Evolutionary conservation across 169 alveolate species (phyloP), one percentile per base, ranked within the genome.

Genomic region (Plasmodium knowlesi): DNA sequence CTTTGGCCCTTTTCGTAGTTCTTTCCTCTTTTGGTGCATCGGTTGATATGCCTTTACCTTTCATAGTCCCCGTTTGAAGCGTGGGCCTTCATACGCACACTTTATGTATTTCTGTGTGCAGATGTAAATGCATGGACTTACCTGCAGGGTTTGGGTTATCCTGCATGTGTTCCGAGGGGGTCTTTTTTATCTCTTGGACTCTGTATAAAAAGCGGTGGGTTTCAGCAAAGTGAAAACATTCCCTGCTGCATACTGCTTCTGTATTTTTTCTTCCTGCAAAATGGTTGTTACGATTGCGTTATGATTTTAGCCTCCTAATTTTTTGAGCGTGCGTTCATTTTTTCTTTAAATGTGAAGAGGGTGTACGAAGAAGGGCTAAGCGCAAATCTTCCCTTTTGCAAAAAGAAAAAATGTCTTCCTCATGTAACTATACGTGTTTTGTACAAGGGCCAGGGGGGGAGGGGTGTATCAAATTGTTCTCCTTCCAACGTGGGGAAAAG

Each of bases 41-140:
- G 34, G 82, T 89, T 4, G 71, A n/a, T 39, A 39, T 79, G 9
- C 53, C 54, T 22, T 79, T 79, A 34, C 57, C 70, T 43, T 80
- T 79, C 86, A 61, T 67, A 79, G 46, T 79, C 14, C 50, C 30
- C 25, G 28, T 76, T 43, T 37, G 8, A 9, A 37, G 32, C 6
- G 14, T 28, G 83, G 57, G 25, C 50, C 30, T n/a, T 76, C 50
- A 82, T 32, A 82, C 9, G n/a, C 32, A 34, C 54, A 80, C 61
- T 19, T 32, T 28, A 50, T 50, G 61, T 4, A 50, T n/a, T n/a
- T n/a, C n/a, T n/a, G n/a, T n/a, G n/a, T n/a, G n/a, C n/a, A n/a
- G n/a, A n/a, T n/a, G n/a, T n/a, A n/a, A n/a, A n/a, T n/a, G n/a
- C n/a, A n/a, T 50, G 61, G 12, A 50, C 19, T 50, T 22, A 50